Evolutionary conservation across 2,329 filamentous ascomycete species (phyloP).

Genomic region (Xylariomycetidae sp.): DNA sequence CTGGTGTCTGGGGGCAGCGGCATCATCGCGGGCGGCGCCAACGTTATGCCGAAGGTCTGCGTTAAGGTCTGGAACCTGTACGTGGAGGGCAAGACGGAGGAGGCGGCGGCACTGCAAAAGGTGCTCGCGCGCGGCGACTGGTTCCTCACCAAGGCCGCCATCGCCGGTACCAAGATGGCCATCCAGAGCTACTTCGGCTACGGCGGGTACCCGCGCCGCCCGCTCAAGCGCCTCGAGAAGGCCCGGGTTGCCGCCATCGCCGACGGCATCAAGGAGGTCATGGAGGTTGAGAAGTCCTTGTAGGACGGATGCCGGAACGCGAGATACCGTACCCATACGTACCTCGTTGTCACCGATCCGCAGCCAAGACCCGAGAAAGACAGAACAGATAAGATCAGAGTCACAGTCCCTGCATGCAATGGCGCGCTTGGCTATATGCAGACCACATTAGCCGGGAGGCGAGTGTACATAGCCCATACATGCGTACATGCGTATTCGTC

Average conservation of each 20-base stretch:
- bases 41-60: slow-evolving; percentile 78
- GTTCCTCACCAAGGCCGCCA: slow-evolving; percentile 75
- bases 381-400: too few relatives aligned
- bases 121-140: slow-evolving; percentile 75
- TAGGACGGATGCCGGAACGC: slow-evolving; percentile 20
- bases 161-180: slow-evolving; percentile 79
- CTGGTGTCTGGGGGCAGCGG: slow-evolving; percentile 72
- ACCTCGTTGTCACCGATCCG: background rate
- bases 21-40: slow-evolving; percentile 80
- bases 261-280: slow-evolving; percentile 55
- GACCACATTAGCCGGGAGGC: too few relatives aligned
- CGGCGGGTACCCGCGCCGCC: slow-evolving; percentile 67
- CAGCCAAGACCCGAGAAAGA: background rate
- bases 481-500: too few relatives aligned
- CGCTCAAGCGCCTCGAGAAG: slow-evolving; percentile 60
- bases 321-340: too few relatives aligned
- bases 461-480: too few relatives aligned
- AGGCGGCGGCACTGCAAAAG: slow-evolving; percentile 71
- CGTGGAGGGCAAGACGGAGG: slow-evolving; percentile 63
- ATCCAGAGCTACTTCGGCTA: slow-evolving; percentile 79
- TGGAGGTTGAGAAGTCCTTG: slow-evolving; percentile 57
- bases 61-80: slow-evolving; percentile 75
- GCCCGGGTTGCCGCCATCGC: slow-evolving; percentile 47
- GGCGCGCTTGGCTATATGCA: too few relatives aligned
- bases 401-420: too few relatives aligned